Evolutionary conservation across 352 stramenopile genomes (phyloP), one percentile per base, ranked within the genome.

Genomic region (Plasmopara viticola): DNA sequence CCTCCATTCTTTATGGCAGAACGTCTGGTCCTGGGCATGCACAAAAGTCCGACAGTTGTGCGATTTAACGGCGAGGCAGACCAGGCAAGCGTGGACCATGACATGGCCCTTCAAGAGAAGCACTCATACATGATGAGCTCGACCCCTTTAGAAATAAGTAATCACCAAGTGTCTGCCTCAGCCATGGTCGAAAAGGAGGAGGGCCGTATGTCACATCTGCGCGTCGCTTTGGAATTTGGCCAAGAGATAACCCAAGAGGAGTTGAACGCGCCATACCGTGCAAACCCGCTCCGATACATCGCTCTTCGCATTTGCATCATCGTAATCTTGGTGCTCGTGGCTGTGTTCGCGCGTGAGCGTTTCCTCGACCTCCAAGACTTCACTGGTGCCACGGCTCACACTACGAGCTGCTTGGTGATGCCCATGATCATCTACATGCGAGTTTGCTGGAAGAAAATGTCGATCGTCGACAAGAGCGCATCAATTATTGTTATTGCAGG

Each of bases 1-100:
- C 72, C 75, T 45, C 30, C 72, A 8, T 78, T 86, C 53, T 87
- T 65, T 69, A 73, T 84, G 38, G 52, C 70, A 12, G 77, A 87
- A 49, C 74, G 77, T 54, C 40, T 83, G 0, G 41, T 87, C 15
- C 51, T 88, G 5, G 74, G 77, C 38, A 84, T 88, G 70, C 78
- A 88, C 64, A 59, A 78, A 51, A 44, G 56, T 5, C 52, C 54
- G 14, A 37, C 58, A 18, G 53, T 68, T 10, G 54, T 71, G 43
- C 54, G 35, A 6, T 65, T 54, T 14, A 59, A 66, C 30, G 48
- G 50, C 29, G 45, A 70, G 35, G 35, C 56, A 15, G 58, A 65
- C 47, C 51, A 50, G 2, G 54, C 46, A 9, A 57, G 65, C 40
- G 41, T 56, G 39, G 53, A 65, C 0, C 53, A 62, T 9, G 65